phyloP scores from a whole-genome alignment of 2,329 filamentous ascomycete genomes.

The Colletotrichum coccodes region DNA sequence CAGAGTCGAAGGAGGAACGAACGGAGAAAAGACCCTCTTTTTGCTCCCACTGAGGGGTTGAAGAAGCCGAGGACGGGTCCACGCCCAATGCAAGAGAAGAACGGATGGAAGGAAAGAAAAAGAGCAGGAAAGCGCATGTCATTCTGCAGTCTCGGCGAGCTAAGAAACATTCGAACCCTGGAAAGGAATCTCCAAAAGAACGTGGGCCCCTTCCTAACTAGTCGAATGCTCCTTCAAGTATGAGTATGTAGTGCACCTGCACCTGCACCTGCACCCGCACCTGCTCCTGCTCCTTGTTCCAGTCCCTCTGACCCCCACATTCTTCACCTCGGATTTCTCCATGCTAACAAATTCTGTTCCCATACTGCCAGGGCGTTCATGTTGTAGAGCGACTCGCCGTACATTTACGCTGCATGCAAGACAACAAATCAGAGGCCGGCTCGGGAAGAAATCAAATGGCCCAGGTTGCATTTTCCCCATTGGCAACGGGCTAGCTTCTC shows the following conservation, averaged over 20 bases:
- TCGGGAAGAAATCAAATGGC: background rate
- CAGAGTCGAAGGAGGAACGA: background rate
- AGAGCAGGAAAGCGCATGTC: slow-evolving; percentile 21
- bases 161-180: background rate
- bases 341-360: too few relatives aligned
- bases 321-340: background rate
- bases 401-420: background rate
- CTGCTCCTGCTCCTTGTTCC: background rate
- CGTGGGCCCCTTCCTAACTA: background rate
- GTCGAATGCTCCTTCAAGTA: background rate
- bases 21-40: background rate
- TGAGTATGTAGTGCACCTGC: too few relatives aligned
- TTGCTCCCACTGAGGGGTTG: slow-evolving; percentile 16
- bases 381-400: background rate
- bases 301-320: background rate
- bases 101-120: background rate
- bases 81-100: slow-evolving; percentile 17
- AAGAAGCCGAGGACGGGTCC: slow-evolving; percentile 35
- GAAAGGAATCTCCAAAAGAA: slow-evolving; percentile 14
- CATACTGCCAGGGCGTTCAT: too few relatives aligned
- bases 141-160: slow-evolving; percentile 13
- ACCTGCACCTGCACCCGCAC: background rate
- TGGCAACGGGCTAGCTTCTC: background rate
- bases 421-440: too few relatives aligned
- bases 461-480: background rate